Percentiles rank a stretch among this genome's conserved stretches.
phyloP scores from a whole-genome alignment of 2,329 filamentous ascomycete species.

The Gnomoniopsis smithogilvyi region DNA sequence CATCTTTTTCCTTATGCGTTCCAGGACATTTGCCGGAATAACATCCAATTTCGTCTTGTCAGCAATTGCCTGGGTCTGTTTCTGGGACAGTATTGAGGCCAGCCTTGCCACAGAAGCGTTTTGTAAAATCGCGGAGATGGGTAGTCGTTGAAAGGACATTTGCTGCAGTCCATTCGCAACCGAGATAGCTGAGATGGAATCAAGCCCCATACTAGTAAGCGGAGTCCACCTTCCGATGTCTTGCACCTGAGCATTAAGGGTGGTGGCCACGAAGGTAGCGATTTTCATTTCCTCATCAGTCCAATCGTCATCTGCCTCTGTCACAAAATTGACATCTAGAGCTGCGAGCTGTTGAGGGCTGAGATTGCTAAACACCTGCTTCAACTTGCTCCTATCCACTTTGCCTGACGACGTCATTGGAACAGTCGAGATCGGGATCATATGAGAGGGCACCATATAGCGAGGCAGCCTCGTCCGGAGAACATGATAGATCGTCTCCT shows the following conservation, averaged over 20 bases:
- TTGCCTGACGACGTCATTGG: slow-evolving; percentile 76
- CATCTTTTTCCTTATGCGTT: slow-evolving; percentile 30
- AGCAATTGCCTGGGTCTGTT: background rate
- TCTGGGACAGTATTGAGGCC: slow-evolving; percentile 30
- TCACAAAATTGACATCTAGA: slow-evolving; percentile 20
- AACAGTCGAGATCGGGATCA: slow-evolving; percentile 67
- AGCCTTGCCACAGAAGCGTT: slow-evolving; percentile 65
- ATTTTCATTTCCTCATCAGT: slow-evolving; percentile 55
- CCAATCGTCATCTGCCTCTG: slow-evolving; percentile 40
- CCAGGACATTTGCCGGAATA: slow-evolving; percentile 27
- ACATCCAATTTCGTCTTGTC: slow-evolving; percentile 13
- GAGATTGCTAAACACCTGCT: slow-evolving; percentile 44
- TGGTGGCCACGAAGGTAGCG: slow-evolving; percentile 49
- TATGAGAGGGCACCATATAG: slow-evolving; percentile 77
- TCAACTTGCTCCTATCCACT: slow-evolving; percentile 58
- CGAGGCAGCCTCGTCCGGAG: slow-evolving; percentile 57
- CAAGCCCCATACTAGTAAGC: slow-evolving; percentile 74
- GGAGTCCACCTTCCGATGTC: slow-evolving; percentile 64
- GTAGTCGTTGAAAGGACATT: slow-evolving; percentile 43
- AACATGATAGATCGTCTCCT: slow-evolving; percentile 48
- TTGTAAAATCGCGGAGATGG: slow-evolving; percentile 68
- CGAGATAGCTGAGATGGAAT: slow-evolving; percentile 78
- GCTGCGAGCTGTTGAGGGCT: slow-evolving; percentile 38
- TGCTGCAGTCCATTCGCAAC: slow-evolving; percentile 57
- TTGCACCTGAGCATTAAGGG: slow-evolving; percentile 40